Evolutionary conservation across 495 filamentous ascomycete species (phyloP), one percentile per base, ranked within the genome.

Genomic region (Aspergillus sclerotiicarbonarius): DNA sequence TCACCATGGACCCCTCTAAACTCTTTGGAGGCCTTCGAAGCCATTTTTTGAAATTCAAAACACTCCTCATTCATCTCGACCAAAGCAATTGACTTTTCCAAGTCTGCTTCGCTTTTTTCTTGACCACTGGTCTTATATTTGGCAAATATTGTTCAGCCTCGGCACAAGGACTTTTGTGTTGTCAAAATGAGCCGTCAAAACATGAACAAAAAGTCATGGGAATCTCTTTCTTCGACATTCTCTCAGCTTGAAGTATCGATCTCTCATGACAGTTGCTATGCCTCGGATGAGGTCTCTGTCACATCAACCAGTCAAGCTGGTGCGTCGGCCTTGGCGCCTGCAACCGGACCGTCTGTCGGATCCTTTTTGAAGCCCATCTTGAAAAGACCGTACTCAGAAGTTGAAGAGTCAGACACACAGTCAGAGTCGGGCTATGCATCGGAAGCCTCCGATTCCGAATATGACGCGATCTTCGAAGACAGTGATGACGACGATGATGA

Each of bases 251-350:
- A 79, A 20, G 65, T 75, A n/a, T 78, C 76, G 9, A 65, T 75
- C 37, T 75, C 74, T 25, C 76, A 75, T 8, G 76, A 78, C 64
- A 78, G 75, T 54, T 77, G 74, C 54, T 79, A 76, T 62, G 72
- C 71, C 52, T 79, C 76, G 15, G 76, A 79, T 58, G 75, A 76
- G 56, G 58, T 73, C 18, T 78, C 76, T 13, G 65, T 71, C 54
- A 61, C 69, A 12, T 74, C 74, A n/a, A 70, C 58, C 20, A 66
- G 62, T 51, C 58, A 71, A 19, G 59, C 67, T 29, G 64, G 57
- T 51, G 59, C 53, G 19, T 58, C 66, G 20, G 65, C 68, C 19
- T 55, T 58, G 15, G 33, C 33, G n/a, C 54, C 62, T 20, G 51
- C 60, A n/a, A 16, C 62, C 4, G 63, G 55, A 16, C 54, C 67